Base-by-base conservation (phyloP, 106 monocot species). In the Acorus gramineus region DNA sequence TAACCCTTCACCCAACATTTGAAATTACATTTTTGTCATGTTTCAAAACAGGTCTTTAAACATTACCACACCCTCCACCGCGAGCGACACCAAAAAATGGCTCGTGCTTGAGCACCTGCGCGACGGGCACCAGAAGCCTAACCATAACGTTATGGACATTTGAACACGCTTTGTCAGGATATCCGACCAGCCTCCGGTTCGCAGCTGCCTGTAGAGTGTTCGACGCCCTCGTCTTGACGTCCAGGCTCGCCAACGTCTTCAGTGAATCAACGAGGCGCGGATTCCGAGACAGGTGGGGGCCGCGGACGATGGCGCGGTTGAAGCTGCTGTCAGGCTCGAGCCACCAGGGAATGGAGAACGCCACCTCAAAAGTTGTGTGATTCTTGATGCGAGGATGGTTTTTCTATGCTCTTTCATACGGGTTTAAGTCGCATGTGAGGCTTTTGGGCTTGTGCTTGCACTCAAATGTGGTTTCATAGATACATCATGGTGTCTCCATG, bases 31-130 rank as follows among this genome's bases (percentile, higher is more conserved):
- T 28, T 28, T 28, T 28, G 28, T 1, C 28, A 0, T 1, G 1
- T 28, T 28, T 28, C 1, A 28, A 28, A 28, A 28, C 28, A 28
- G 28, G 28, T 28, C 1, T 0, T 28, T 28, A 28, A 28, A 28
- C 28, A 28, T 28, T 28, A 28, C 28, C 0, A 28, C 28, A 28
- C 79, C 88, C 63, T 86, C 92, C 60, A 92, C 92, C 2, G 92
- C 88, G 11, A 88, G 69, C 2, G 98, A 78, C 43, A 99, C 86
- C 68, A 99, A 60, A 28, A 61, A 76, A 80, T 9, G 88, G 92
- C 76, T 89, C 98, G 43, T 74, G 79, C 66, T 76, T 88, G 44
- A 99, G 60, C n/a, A 99, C 81, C 75, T 86, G 83, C 0, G 98
- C 92, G 52, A 92, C 98, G 3, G 77, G 78, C 56, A 84, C 58